Evolutionary conservation across 2,329 filamentous ascomycete species (phyloP).

Genomic region (Cryphonectria japonica): DNA sequence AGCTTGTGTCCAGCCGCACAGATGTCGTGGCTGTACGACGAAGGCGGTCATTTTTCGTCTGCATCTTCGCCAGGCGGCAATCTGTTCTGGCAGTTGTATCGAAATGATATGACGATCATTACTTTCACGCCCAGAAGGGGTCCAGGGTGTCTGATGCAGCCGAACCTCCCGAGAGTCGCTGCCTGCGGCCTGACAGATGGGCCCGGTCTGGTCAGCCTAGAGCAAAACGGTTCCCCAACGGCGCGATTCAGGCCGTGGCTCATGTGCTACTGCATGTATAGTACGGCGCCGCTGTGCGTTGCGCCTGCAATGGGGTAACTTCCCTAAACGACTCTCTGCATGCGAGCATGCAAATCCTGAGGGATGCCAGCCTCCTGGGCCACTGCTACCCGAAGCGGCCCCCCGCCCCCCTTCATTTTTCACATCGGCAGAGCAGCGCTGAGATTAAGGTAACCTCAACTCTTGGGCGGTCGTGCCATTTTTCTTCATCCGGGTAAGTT

Average conservation of each 20-base stretch:
- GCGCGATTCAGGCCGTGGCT: background rate
- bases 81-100: background rate
- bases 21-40: background rate
- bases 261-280: background rate
- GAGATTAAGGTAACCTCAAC: background rate
- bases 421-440: slow-evolving; percentile 2
- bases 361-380: slow-evolving; percentile 3
- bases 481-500: background rate
- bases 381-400: slow-evolving; percentile 3
- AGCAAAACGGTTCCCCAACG: background rate
- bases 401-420: background rate
- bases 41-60: background rate
- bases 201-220: background rate
- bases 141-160: background rate
- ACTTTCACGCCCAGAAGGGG: background rate
- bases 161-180: background rate
- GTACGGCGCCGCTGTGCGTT: background rate
- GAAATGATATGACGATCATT: background rate
- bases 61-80: background rate
- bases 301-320: background rate
- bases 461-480: background rate
- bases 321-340: background rate
- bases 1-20: slow-evolving; percentile 3
- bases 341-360: background rate
- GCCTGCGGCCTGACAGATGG: background rate